Percentiles rank a stretch among this genome's conserved stretches.
Conservation (phyloP, 1,139 yeast species). For the Yamadazyma dushanensis region DNA sequence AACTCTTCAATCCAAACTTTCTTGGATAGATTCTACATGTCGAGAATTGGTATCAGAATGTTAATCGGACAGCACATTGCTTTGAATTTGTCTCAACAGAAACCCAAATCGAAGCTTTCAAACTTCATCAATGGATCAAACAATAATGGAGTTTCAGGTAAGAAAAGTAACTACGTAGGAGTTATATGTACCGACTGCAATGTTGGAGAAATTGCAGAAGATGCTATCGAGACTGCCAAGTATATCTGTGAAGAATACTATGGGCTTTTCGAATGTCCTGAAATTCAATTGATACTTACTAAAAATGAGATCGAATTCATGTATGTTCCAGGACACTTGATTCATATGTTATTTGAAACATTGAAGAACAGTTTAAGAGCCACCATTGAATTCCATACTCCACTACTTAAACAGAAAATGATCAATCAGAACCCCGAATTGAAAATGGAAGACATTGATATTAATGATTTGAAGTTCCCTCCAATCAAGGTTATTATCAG, state of each 20-base stretch:
- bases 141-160: conserved; percentile 14
- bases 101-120: conserved; percentile 39
- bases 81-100: conserved; percentile 63
- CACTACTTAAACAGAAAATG: conserved; percentile 38
- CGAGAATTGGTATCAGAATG: conserved; percentile 87
- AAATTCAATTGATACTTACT: conserved; percentile 73
- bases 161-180: conserved; percentile 67
- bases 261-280: conserved; percentile 79
- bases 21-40: conserved; percentile 81
- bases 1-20: conserved; percentile 74
- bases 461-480: conserved; percentile 72
- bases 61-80: conserved; percentile 88
- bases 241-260: conserved; percentile 88
- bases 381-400: conserved; percentile 73
- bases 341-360: conserved; percentile 86
- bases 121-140: conserved; percentile 32
- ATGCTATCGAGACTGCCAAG: conserved; percentile 84
- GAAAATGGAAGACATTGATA: conserved; percentile 44
- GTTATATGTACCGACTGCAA: conserved; percentile 81
- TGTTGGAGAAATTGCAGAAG: conserved; percentile 75
- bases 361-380: conserved; percentile 82
- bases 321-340: conserved; percentile 89
- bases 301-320: conserved; percentile 66
- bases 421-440: conserved; percentile 44
- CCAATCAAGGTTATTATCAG: conserved; percentile 85